These are phyloP conservation scores for Fusarium coffeatum DNA, from an alignment of 2,329 filamentous ascomycete species.

Conservation along the genomic window DNA sequence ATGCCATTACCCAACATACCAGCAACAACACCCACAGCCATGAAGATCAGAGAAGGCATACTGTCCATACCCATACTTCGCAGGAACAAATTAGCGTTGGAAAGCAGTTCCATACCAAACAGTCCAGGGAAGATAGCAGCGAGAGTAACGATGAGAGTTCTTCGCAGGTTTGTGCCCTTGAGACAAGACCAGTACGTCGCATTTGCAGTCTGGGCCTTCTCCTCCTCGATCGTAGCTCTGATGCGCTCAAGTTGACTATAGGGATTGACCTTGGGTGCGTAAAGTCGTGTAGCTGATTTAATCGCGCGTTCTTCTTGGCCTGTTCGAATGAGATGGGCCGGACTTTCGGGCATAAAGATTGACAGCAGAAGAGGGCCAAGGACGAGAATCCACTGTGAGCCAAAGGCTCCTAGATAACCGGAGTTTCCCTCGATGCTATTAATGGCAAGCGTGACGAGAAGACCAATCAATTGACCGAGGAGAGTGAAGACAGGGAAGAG, in stretches of 20 bases:
- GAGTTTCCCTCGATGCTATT: constrained; percentile 32
- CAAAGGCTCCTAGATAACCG: constrained; percentile 45
- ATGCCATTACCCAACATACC: constrained; percentile 58
- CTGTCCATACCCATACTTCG: constrained; percentile 49
- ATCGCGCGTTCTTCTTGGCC: constrained; percentile 33
- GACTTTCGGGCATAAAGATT: constrained; percentile 46
- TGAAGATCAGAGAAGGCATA: constrained; percentile 54
- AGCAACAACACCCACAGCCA: constrained; percentile 59
- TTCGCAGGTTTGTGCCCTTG: constrained; percentile 52
- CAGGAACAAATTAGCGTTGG: constrained; percentile 55
- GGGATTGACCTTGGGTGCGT: constrained; percentile 34
- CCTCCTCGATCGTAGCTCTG: constrained; percentile 54
- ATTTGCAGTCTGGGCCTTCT: constrained; percentile 46
- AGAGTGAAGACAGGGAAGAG: constrained; percentile 47
- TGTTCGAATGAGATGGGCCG: constrained; percentile 39
- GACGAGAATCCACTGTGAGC: constrained; percentile 42
- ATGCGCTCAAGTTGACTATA: constrained; percentile 34
- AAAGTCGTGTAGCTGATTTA: constrained; percentile 33
- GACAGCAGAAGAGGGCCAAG: constrained; percentile 40
- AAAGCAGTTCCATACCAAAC: constrained; percentile 58
- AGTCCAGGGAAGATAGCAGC: constrained; percentile 54
- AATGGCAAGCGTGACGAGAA: constrained; percentile 40
- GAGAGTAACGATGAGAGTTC: constrained; percentile 55
- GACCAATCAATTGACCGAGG: constrained; percentile 45
- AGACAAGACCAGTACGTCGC: constrained; percentile 57